These are phyloP conservation scores for Nicotiana noctiflora DNA, from an alignment of 257 asterid genomes.

Conservation along the genomic window DNA sequence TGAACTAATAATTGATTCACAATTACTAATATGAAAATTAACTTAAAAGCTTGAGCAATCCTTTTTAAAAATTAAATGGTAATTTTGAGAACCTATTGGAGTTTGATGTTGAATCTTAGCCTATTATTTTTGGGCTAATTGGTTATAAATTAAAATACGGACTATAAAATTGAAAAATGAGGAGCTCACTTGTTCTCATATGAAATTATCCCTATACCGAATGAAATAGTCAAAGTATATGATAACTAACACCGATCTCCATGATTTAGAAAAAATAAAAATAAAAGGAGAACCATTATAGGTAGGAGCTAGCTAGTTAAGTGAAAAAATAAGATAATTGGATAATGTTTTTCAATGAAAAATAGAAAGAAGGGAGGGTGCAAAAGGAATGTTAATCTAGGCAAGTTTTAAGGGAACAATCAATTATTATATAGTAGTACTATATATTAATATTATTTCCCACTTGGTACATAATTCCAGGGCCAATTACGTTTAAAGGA, in stretches of 20 bases:
- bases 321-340: background rate
- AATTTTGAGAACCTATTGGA: too few relatives aligned
- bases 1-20: too few relatives aligned
- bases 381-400: slow-evolving; percentile 7
- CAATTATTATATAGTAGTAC: background rate
- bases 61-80: too few relatives aligned
- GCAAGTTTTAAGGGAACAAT: slow-evolving; percentile 6
- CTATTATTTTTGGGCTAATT: too few relatives aligned
- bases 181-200: too few relatives aligned
- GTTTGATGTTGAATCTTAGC: too few relatives aligned
- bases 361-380: background rate
- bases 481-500: slow-evolving; percentile 1
- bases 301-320: background rate
- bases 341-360: background rate
- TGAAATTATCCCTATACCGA: too few relatives aligned
- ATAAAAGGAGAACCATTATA: background rate
- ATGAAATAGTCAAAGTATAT: background rate
- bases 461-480: slow-evolving; percentile 8
- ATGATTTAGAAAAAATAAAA: background rate
- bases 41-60: too few relatives aligned
- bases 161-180: too few relatives aligned
- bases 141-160: too few relatives aligned
- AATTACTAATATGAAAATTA: too few relatives aligned
- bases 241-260: too few relatives aligned
- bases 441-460: background rate